phyloP scores from a whole-genome alignment of 805 yeast genomes.

The Myxozyma vanderwaltii region DNA sequence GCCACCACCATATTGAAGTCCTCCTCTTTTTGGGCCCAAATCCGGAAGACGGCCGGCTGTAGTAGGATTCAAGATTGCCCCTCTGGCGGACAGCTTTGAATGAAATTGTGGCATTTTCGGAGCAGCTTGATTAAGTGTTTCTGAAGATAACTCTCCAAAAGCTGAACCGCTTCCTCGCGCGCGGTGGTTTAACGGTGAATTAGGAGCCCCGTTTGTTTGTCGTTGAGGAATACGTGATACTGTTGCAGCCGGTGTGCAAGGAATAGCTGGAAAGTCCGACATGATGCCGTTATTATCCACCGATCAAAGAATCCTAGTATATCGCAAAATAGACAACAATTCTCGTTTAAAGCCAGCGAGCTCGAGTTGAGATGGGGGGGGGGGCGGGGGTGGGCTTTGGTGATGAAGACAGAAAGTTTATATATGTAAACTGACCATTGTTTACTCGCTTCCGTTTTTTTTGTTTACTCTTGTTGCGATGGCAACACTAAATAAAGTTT shows the following conservation, averaged over 20 bases:
- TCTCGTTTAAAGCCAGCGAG: too few species aligned
- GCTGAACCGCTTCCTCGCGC: background rate
- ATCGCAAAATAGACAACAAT: too few species aligned
- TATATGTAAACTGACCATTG: background rate
- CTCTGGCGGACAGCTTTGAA: constrained; percentile 1
- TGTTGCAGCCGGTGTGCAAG: constrained; percentile 17
- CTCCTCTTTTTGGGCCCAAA: background rate
- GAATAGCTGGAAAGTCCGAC: constrained; percentile 1
- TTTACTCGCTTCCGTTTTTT: background rate
- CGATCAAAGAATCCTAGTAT: too few species aligned
- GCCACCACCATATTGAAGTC: background rate
- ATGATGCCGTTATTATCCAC: background rate
- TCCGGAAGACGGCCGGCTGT: background rate
- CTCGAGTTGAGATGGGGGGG: background rate
- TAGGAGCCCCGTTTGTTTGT: constrained; percentile 1
- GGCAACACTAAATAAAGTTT: constrained; percentile 7
- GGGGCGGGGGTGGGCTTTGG: too few species aligned
- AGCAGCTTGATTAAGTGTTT: constrained; percentile 17
- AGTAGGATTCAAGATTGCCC: background rate
- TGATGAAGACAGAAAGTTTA: too few species aligned
- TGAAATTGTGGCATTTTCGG: constrained; percentile 15
- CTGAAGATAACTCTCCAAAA: constrained; percentile 14
- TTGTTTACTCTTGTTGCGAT: constrained; percentile 9
- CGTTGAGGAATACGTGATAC: constrained; percentile 28
- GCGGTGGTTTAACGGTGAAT: constrained; percentile 13